A percentile compares a stretch with the other conserved stretches of the same genome.
Conservation (phyloP, 495 filamentous ascomycete species). For the Copromyces sp. region DNA sequence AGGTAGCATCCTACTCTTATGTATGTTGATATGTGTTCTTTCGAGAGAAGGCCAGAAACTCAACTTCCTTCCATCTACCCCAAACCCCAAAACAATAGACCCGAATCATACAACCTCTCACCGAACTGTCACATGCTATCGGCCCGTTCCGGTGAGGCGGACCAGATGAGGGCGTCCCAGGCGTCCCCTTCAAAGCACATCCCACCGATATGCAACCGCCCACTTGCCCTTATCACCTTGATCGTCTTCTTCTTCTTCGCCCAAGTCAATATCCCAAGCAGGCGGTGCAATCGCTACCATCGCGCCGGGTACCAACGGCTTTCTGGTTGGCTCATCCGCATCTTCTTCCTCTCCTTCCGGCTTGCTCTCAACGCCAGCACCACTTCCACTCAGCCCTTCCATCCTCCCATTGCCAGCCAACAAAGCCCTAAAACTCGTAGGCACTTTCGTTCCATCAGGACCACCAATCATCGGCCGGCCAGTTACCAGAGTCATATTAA, state of each 20-base stretch:
- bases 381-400: neutral
- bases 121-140: neutral
- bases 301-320: slow-evolving; percentile 15
- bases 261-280: slow-evolving; percentile 34
- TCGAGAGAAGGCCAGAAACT: neutral
- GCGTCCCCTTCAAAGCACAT: slow-evolving; percentile 3
- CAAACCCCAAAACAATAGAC: neutral
- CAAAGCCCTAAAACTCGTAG: slow-evolving; percentile 11
- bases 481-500: slow-evolving; percentile 10
- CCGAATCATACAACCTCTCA: neutral
- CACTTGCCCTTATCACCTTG: slow-evolving; percentile 15
- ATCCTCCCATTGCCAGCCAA: slow-evolving; percentile 29
- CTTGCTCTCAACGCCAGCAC: neutral
- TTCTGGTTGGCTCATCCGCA: slow-evolving; percentile 13
- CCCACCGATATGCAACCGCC: slow-evolving; percentile 38
- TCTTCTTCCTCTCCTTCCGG: slow-evolving; percentile 5
- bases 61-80: neutral
- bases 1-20: neutral
- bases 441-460: neutral
- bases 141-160: neutral
- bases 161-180: neutral
- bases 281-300: slow-evolving; percentile 30
- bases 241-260: slow-evolving; percentile 7
- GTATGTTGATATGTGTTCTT: neutral
- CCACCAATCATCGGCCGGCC: slow-evolving; percentile 4